phyloP scores from a whole-genome alignment of 148 eudicot species.

The Vaccinium darrowii region DNA sequence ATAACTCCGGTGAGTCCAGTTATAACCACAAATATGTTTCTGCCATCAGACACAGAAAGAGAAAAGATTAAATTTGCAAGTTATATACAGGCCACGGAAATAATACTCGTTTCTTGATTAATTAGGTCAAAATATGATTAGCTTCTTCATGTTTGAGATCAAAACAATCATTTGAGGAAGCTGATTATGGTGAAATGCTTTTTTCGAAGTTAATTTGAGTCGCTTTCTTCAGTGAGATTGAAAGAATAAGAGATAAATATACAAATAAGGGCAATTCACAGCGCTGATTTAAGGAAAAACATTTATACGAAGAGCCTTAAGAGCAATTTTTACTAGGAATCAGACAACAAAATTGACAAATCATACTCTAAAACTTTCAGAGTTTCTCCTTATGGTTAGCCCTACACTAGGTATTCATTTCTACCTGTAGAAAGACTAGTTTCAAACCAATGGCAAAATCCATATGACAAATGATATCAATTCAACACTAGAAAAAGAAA shows the following conservation, averaged over 20 bases:
- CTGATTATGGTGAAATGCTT: neutral
- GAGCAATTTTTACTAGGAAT: neutral
- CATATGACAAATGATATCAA: neutral
- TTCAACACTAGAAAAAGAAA: neutral
- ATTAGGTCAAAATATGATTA: neutral
- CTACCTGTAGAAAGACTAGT: neutral
- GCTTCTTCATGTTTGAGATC: neutral
- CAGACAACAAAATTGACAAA: neutral
- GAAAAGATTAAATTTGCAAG: neutral
- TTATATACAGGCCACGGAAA: neutral
- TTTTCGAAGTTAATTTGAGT: neutral
- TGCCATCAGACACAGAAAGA: neutral
- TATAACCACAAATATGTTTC: neutral
- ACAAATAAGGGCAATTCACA: neutral
- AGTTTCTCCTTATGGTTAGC: neutral
- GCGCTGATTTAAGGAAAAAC: neutral
- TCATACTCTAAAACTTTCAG: neutral
- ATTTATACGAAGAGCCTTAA: neutral
- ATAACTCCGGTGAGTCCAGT: neutral
- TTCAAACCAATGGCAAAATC: neutral
- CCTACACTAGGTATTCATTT: neutral
- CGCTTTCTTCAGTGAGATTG: neutral
- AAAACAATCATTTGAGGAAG: neutral
- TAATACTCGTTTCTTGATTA: slow-evolving; percentile 1
- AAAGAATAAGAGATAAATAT: neutral